These are phyloP conservation scores for Eimeria nieschulzi DNA, from an alignment of 169 alveolate species.

Conservation along the genomic window DNA sequence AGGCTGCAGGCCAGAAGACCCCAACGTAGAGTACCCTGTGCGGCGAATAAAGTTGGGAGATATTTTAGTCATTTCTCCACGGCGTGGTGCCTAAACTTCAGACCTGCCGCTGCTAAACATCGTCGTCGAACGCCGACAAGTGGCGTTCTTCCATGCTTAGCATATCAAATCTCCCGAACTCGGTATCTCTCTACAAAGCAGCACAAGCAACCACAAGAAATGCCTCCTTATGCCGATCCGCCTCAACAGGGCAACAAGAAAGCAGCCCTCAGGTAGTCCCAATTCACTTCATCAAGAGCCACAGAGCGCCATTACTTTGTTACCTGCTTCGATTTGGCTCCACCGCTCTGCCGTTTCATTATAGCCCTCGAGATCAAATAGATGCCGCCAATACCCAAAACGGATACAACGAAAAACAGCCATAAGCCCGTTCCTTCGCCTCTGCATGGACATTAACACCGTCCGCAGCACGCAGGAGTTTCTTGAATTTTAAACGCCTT, in stretches of 20 bases:
- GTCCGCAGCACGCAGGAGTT: not conserved
- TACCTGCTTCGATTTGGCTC: not conserved
- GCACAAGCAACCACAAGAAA: not conserved
- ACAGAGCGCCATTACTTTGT: too few species aligned
- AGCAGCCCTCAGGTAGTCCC: too few species aligned
- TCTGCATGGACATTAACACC: conserved; percentile 10
- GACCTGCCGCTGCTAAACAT: not conserved
- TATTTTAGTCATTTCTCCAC: too few species aligned
- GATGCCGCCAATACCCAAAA: conserved; percentile 3
- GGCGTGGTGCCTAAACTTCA: too few species aligned
- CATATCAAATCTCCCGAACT: conserved; percentile 29
- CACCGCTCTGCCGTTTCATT: not conserved
- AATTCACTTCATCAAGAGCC: too few species aligned
- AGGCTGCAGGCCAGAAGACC: too few species aligned
- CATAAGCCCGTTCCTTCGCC: not conserved
- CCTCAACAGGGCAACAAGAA: too few species aligned
- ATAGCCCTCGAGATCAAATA: not conserved
- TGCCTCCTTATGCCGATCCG: too few species aligned
- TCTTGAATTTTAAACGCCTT: too few species aligned
- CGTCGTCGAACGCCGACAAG: conserved; percentile 14
- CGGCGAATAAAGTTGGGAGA: too few species aligned
- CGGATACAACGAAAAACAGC: not conserved
- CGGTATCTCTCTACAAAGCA: not conserved
- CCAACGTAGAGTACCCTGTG: too few species aligned
- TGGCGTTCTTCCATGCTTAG: conserved; percentile 24